Conservation (phyloP, 495 filamentous ascomycete genomes). For the Emericellopsis terricola region DNA sequence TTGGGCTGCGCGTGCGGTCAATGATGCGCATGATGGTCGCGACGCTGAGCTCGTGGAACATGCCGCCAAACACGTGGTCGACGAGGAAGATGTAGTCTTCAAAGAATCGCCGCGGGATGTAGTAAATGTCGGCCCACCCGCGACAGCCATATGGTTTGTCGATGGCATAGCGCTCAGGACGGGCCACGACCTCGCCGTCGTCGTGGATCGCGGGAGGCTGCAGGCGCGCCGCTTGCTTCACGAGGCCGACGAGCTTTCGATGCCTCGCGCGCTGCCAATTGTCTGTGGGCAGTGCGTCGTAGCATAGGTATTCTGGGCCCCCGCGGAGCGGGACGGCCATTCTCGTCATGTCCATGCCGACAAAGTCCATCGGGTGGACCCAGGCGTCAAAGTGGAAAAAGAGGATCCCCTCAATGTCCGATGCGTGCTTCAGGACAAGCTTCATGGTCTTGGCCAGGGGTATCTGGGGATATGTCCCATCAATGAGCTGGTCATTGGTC, state of each 20-base stretch:
- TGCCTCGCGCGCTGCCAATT: too few relatives aligned
- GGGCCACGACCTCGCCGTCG: too few relatives aligned
- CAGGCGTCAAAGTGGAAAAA: constrained; percentile 11
- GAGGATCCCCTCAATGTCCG: constrained; percentile 7
- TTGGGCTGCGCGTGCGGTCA: too few relatives aligned
- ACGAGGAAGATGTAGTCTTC: constrained; percentile 9
- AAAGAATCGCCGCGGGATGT: constrained; percentile 11
- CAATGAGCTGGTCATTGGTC: constrained; percentile 7
- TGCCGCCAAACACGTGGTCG: constrained; percentile 2
- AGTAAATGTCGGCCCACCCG: constrained; percentile 12
- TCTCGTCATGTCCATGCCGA: constrained; percentile 4
- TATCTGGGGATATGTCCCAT: constrained; percentile 5
- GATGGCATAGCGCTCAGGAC: too few relatives aligned
- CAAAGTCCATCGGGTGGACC: constrained; percentile 8
- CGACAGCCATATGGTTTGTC: constrained; percentile 8
- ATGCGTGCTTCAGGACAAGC: constrained; percentile 7
- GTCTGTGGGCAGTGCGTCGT: too few relatives aligned
- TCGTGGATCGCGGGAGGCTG: too few relatives aligned
- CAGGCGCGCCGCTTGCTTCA: too few relatives aligned
- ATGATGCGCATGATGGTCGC: constrained; percentile 10
- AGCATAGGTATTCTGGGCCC: too few relatives aligned
- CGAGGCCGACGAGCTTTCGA: too few relatives aligned
- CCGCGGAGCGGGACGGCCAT: too few relatives aligned
- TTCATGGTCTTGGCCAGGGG: constrained; percentile 9
- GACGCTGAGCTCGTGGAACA: constrained; percentile 8